phyloP scores from a whole-genome alignment of 148 eudicot species.

The Beta vulgaris region DNA sequence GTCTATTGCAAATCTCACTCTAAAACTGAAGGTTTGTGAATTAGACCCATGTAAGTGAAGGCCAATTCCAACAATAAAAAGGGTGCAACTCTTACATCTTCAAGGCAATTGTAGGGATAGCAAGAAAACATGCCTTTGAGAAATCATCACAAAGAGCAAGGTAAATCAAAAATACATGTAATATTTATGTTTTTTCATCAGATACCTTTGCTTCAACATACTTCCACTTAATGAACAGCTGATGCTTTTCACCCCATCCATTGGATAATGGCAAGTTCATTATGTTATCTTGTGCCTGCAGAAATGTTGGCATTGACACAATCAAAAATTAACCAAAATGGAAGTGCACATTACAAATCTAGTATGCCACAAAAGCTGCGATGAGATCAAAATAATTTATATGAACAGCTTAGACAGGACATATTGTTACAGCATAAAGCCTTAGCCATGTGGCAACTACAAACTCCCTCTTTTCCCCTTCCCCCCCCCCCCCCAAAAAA shows the following conservation, averaged over 20 bases:
- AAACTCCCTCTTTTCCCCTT: no score
- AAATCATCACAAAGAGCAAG: background rate
- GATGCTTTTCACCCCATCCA: slow-evolving; percentile 99
- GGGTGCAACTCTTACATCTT: background rate
- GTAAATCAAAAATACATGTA: background rate
- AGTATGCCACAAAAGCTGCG: background rate
- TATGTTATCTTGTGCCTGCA: slow-evolving; percentile 95
- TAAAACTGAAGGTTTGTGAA: background rate
- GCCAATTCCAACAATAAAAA: background rate
- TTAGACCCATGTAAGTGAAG: background rate
- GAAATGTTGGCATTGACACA: slow-evolving; percentile 19
- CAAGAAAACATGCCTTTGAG: background rate
- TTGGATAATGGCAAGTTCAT: slow-evolving; percentile 81
- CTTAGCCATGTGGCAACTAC: background rate
- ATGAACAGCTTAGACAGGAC: background rate
- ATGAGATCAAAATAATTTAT: background rate
- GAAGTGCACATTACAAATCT: background rate
- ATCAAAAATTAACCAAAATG: background rate
- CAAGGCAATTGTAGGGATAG: background rate
- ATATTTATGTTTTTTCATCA: background rate
- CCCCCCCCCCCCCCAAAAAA: no score
- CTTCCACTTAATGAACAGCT: slow-evolving; percentile 79
- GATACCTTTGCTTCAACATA: slow-evolving; percentile 91
- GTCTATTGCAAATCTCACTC: background rate
- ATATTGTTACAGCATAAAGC: background rate